Conservation (phyloP, 1,139 yeast species). For the Sugiyamaella neomexicana region DNA sequence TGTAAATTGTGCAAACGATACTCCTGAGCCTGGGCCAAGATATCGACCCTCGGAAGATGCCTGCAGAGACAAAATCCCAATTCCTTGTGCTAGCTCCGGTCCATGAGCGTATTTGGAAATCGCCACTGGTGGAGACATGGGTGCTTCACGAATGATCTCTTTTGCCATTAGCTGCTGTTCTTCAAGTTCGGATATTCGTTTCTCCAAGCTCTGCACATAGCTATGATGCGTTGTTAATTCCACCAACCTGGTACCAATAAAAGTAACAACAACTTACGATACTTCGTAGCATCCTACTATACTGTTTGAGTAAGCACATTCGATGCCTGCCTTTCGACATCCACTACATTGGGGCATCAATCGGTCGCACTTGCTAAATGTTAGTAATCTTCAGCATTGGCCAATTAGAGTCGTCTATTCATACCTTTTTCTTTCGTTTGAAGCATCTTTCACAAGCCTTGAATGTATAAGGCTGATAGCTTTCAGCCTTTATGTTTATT, state of each 20-base stretch:
- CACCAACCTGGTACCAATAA: neutral
- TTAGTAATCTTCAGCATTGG: neutral
- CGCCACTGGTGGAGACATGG: neutral
- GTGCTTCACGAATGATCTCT: neutral
- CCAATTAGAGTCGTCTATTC: neutral
- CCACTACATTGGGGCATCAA: constrained; percentile 25
- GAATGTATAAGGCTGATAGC: constrained; percentile 21
- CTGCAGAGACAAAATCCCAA: constrained; percentile 26
- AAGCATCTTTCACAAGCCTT: constrained; percentile 31
- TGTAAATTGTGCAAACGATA: constrained; percentile 30
- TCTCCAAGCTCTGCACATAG: constrained; percentile 25
- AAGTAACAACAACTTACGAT: constrained; percentile 16
- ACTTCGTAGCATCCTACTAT: constrained; percentile 23
- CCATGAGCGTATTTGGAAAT: neutral
- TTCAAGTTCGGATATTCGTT: constrained; percentile 17
- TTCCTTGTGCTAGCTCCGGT: constrained; percentile 21
- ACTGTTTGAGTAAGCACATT: constrained; percentile 25
- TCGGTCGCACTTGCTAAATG: constrained; percentile 26
- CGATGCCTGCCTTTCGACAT: constrained; percentile 18
- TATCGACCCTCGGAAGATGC: constrained; percentile 30
- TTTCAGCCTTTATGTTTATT: neutral
- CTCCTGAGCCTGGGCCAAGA: constrained; percentile 32
- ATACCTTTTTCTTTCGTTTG: constrained; percentile 29
- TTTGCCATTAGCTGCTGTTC: constrained; percentile 8
- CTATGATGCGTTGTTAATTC: neutral